A percentile compares a stretch with the other conserved stretches of the same genome.
Conservation (phyloP, 164 flowering plant species). For the Stephania cephalantha region DNA sequence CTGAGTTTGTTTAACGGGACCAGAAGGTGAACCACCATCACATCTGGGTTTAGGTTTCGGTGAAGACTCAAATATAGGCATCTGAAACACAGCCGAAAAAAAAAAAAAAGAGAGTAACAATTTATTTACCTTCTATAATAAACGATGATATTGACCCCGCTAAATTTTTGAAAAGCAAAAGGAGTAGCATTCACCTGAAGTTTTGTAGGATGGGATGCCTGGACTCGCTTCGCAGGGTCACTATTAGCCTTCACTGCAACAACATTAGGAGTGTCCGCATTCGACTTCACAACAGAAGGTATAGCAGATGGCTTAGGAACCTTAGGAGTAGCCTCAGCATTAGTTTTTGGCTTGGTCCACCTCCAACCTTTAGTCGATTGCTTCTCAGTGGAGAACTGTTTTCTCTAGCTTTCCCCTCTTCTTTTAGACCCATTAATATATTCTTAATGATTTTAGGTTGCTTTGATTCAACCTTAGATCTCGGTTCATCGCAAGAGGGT, state of each 20-base stretch:
- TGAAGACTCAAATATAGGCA: slow-evolving; percentile 49
- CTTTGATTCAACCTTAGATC: slow-evolving; percentile 37
- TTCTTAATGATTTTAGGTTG: slow-evolving; percentile 66
- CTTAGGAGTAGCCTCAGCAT: slow-evolving; percentile 50
- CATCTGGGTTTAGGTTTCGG: slow-evolving; percentile 65
- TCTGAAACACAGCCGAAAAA: slow-evolving; percentile 33
- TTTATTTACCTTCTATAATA: not conserved
- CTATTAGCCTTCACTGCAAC: slow-evolving; percentile 32
- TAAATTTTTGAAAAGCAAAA: slow-evolving; percentile 1
- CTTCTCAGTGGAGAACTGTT: slow-evolving; percentile 83
- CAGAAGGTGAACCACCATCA: slow-evolving; percentile 56
- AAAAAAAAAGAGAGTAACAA: slow-evolving; percentile 3
- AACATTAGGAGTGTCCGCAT: slow-evolving; percentile 32
- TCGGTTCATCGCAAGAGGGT: slow-evolving; percentile 28
- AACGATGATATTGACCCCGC: not conserved
- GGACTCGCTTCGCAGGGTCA: slow-evolving; percentile 47
- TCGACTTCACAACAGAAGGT: slow-evolving; percentile 40
- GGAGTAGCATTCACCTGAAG: slow-evolving; percentile 51
- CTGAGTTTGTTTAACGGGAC: slow-evolving; percentile 35
- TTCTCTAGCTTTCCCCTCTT: slow-evolving; percentile 69
- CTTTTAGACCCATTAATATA: slow-evolving; percentile 73
- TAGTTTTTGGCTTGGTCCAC: slow-evolving; percentile 35
- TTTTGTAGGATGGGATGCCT: slow-evolving; percentile 43
- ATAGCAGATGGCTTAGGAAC: slow-evolving; percentile 38
- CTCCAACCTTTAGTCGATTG: slow-evolving; percentile 40